phyloP scores from a whole-genome alignment of 1,284 basidiomycete genomes.

The Cutaneotrichosporon cyanovorans region DNA sequence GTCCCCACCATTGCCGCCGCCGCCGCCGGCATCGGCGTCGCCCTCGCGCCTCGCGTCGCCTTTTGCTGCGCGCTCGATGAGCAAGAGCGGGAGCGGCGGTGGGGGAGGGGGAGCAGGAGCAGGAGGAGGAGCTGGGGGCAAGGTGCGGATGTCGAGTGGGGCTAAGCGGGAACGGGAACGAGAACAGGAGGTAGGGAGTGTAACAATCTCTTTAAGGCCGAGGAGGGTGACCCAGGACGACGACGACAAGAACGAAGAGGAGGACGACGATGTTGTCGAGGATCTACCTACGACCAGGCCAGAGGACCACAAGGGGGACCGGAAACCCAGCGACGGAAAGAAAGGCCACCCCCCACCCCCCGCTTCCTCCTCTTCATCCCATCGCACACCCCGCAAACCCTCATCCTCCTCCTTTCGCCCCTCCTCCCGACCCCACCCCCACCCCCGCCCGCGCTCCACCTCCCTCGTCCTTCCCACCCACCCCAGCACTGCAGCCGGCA shows the following conservation, averaged over 20 bases:
- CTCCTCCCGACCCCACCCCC: conserved; percentile 3
- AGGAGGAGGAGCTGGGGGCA: too few relatives aligned
- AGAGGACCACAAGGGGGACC: too few relatives aligned
- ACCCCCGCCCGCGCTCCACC: conserved; percentile 22
- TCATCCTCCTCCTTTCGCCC: conserved; percentile 3
- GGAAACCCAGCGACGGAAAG: too few relatives aligned
- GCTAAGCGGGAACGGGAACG: too few relatives aligned
- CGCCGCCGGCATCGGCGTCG: neutral
- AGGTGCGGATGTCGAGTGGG: too few relatives aligned
- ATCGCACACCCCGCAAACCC: neutral
- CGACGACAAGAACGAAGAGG: neutral
- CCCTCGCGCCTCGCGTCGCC: neutral
- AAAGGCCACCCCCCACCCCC: too few relatives aligned
- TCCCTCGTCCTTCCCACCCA: conserved; percentile 21
- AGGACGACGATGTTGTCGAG: neutral
- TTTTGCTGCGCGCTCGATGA: neutral
- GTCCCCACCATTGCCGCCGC: neutral
- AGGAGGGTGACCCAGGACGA: conserved; percentile 9
- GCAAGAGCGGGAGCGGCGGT: conserved; percentile 4
- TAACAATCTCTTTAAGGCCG: conserved; percentile 28
- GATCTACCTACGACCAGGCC: neutral
- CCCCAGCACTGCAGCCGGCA: neutral
- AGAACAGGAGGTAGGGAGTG: conserved; percentile 23
- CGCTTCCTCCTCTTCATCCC: too few relatives aligned
- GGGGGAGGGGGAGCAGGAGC: too few relatives aligned